Conservation (phyloP, 2,329 filamentous ascomycete species). For the Clonostachys rosea region DNA sequence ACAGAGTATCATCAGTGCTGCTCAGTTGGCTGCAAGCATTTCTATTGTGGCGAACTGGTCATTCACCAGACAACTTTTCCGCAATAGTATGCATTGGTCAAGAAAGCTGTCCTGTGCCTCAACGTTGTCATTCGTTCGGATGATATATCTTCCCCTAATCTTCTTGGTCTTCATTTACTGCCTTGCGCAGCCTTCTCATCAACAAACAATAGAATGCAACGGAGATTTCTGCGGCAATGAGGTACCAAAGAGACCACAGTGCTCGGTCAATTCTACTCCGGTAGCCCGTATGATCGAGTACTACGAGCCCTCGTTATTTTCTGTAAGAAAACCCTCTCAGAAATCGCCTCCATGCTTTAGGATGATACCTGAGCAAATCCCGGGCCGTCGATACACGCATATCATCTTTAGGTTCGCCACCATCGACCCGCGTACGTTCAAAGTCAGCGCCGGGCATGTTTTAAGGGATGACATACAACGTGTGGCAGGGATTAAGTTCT, state of each 20-base stretch:
- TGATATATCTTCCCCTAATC: too few relatives aligned
- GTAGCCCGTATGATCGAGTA: slow-evolving; percentile 18
- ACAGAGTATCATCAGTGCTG: too few relatives aligned
- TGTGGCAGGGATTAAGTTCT: slow-evolving; percentile 2
- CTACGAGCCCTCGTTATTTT: slow-evolving; percentile 19
- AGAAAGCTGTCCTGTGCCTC: too few relatives aligned
- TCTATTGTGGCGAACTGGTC: too few relatives aligned
- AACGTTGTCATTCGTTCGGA: too few relatives aligned
- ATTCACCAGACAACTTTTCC: too few relatives aligned
- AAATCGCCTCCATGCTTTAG: slow-evolving; percentile 10
- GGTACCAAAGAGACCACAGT: slow-evolving; percentile 5
- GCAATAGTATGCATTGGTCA: too few relatives aligned
- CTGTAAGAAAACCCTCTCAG: background rate
- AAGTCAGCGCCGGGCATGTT: slow-evolving; percentile 1
- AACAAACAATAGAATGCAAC: too few relatives aligned
- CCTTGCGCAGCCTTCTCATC: too few relatives aligned
- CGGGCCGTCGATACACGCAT: slow-evolving; percentile 17
- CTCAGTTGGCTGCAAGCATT: too few relatives aligned
- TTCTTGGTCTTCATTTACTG: too few relatives aligned
- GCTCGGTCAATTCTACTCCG: background rate
- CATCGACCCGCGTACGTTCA: slow-evolving; percentile 21
- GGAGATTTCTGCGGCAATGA: slow-evolving; percentile 13
- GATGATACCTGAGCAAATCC: slow-evolving; percentile 15
- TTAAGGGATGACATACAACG: background rate
- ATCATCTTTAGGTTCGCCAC: slow-evolving; percentile 26